These are phyloP conservation scores for Hagleromyces aurorensis DNA, from an alignment of 805 yeast species.

Conservation along the genomic window DNA sequence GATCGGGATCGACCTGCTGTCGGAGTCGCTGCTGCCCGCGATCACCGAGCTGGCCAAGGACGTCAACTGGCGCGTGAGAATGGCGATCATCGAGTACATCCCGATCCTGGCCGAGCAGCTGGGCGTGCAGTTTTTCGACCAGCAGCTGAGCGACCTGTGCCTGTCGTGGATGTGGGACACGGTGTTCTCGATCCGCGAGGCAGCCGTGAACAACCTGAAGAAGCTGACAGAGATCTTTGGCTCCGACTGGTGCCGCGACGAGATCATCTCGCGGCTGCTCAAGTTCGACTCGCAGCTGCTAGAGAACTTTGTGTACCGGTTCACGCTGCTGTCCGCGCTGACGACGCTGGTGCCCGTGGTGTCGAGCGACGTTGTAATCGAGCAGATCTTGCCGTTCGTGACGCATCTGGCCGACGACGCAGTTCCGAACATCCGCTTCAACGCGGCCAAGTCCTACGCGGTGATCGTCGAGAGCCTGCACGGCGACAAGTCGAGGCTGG, in stretches of 20 bases:
- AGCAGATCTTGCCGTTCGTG: constrained; percentile 72
- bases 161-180: constrained; percentile 99
- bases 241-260: constrained; percentile 83
- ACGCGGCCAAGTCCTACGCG: constrained; percentile 79
- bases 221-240: constrained; percentile 84
- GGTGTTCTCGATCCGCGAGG: constrained; percentile 92
- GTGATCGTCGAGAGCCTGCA: constrained; percentile 48
- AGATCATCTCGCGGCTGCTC: constrained; percentile 71
- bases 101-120: constrained; percentile 91
- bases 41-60: constrained; percentile 94
- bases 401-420: constrained; percentile 63
- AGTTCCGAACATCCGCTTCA: constrained; percentile 93
- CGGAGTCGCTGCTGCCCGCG: constrained; percentile 88
- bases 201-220: constrained; percentile 80
- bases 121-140: constrained; percentile 88
- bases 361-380: constrained; percentile 44
- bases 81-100: constrained; percentile 93
- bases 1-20: constrained; percentile 80
- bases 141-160: constrained; percentile 82
- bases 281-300: constrained; percentile 33
- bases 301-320: constrained; percentile 78
- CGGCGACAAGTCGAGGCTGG: constrained; percentile 24
- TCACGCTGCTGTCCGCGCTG: constrained; percentile 83
- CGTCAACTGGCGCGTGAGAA: constrained; percentile 93
- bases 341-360: constrained; percentile 76